Conservation (phyloP, 176 grass and related monocot species). For the Panicum miliaceum region DNA sequence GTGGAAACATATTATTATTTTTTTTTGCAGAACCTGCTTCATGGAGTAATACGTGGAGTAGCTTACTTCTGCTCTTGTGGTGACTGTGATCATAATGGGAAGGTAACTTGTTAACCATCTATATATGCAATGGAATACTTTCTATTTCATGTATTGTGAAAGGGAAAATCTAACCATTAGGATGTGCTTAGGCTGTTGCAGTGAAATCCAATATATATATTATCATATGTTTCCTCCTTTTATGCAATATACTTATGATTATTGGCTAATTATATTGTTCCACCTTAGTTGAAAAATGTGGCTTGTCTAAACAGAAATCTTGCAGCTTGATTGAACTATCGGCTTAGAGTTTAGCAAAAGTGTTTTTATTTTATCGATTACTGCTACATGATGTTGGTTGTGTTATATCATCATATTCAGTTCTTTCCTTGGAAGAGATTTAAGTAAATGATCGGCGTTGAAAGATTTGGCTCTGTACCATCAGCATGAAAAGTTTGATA, state of each 20-base stretch:
- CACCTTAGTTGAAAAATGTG: neutral
- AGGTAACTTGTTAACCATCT: neutral
- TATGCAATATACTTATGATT: too few species aligned
- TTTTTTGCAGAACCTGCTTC: neutral
- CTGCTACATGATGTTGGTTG: neutral
- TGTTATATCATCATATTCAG: neutral
- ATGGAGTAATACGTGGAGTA: neutral
- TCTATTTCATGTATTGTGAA: neutral
- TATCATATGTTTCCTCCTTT: too few species aligned
- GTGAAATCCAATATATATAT: too few species aligned
- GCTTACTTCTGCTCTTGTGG: neutral
- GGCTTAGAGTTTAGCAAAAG: neutral
- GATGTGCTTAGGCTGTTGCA: too few species aligned
- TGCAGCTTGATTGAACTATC: neutral
- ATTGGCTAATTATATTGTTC: too few species aligned
- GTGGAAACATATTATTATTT: neutral
- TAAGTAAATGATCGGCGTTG: neutral
- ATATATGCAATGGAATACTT: neutral
- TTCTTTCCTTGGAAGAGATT: too few species aligned
- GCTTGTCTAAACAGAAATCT: neutral
- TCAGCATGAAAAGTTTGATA: too few species aligned
- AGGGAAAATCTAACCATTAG: too few species aligned
- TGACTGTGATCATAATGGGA: neutral
- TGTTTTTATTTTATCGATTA: neutral
- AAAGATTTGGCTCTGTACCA: too few species aligned